These are phyloP conservation scores for Elymus sibiricus DNA, from an alignment of 176 grass and related monocot genomes.

Conservation along the genomic window DNA sequence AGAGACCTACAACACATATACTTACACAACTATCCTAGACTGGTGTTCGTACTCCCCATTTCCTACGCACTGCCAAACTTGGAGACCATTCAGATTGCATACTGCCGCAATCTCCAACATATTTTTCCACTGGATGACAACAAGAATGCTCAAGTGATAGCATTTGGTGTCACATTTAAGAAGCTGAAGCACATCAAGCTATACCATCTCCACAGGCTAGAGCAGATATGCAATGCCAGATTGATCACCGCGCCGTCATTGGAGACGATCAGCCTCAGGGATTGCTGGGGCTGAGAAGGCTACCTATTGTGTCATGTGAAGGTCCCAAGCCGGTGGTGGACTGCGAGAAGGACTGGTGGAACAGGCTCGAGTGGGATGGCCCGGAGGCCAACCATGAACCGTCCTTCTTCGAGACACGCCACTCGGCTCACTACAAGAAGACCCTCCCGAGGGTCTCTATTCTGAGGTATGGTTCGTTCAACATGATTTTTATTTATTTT, in stretches of 20 bases:
- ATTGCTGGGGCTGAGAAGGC: background rate
- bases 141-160: background rate
- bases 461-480: background rate
- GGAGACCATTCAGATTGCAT: background rate
- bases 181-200: background rate
- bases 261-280: background rate
- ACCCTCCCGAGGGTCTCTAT: background rate
- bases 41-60: background rate
- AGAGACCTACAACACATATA: background rate
- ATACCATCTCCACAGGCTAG: background rate
- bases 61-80: background rate
- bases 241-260: background rate
- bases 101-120: background rate
- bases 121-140: background rate
- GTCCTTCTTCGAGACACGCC: background rate
- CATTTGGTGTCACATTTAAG: background rate
- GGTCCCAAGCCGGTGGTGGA: background rate
- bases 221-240: background rate
- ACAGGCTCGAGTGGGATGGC: background rate
- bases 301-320: background rate
- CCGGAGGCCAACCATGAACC: background rate
- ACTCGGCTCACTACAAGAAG: background rate
- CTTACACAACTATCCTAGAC: background rate
- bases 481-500: background rate
- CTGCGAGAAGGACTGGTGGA: slow-evolving; percentile 14